Evolutionary conservation across 495 filamentous ascomycete species (phyloP).

Genomic region (Parathielavia appendiculata): DNA sequence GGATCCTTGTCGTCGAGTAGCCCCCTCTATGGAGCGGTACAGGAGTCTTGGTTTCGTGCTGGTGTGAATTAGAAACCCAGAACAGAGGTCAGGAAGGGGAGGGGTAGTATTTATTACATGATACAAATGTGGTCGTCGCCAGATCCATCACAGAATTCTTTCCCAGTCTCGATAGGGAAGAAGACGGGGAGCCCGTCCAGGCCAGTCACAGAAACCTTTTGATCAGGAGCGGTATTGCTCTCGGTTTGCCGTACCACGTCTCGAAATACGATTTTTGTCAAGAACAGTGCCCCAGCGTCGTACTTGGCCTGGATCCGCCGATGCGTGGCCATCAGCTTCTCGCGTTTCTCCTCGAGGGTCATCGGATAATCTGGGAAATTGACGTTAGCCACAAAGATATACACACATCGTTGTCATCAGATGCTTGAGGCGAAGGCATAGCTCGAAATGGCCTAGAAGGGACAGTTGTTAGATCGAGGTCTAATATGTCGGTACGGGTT

Average conservation of each 20-base stretch:
- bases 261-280: neutral
- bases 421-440: too few species aligned
- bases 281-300: neutral
- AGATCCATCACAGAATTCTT: neutral
- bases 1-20: neutral
- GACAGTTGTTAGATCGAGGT: too few species aligned
- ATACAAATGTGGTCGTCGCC: neutral
- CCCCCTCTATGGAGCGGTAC: neutral
- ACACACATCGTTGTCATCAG: too few species aligned
- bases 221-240: neutral
- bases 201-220: neutral
- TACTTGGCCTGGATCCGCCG: too few species aligned
- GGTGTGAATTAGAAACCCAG: neutral
- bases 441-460: too few species aligned
- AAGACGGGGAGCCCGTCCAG: neutral
- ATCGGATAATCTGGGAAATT: too few species aligned
- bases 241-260: slow-evolving; percentile 3
- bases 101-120: neutral
- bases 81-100: neutral
- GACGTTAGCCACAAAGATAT: too few species aligned
- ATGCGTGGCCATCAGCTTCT: too few species aligned
- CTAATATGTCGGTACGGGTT: too few species aligned
- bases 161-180: neutral
- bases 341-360: too few species aligned
- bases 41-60: neutral